Evolutionary conservation across 129 eudicot genomes (phyloP), one percentile per base, ranked within the genome.

Genomic region (Pittosporum tobira): DNA sequence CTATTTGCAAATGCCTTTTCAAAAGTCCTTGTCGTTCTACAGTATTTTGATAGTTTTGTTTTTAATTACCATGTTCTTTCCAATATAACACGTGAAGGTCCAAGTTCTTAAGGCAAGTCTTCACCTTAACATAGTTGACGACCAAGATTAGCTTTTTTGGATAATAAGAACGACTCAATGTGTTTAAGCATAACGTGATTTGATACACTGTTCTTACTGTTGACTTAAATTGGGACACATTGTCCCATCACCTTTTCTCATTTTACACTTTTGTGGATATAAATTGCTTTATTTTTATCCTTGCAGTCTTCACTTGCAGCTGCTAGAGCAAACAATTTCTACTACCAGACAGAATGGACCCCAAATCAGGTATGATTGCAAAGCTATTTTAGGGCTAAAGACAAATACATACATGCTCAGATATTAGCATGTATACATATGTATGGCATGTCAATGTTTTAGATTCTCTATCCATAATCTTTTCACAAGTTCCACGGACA

Each of bases 281-380:
- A 7, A 51, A 16, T 51, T 9, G 23, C 19, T 55, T 37, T 69
- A 30, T 73, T 70, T 70, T 54, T 43, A 62, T 51, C 44, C 62
- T 23, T 78, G 76, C 81, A 91, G 98, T 91, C 98, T 36, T 49
- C 96, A 23, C 98, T 91, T 76, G 98, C 98, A 52, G 98, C 96
- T 61, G 98, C 98, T 38, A 77, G 98, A 71, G 98, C 98, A 22
- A 96, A 91, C 77, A 86, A 91, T 59, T 91, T 91, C 73, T 91
- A 91, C 81, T 86, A 75, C 51, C 98, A 96, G 9, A 96, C 98
- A 69, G 98, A 91, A 86, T 91, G 98, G 98, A 84, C 74, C 22
- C 98, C 98, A 46, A 81, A 82, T 62, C 77, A 90, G 94, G 95
- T 86, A 71, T 47, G 55, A n/a, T 44, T 58, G 3, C 18, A 25